Evolutionary conservation across 805 yeast genomes (phyloP), one percentile per base, ranked within the genome.

Genomic region (Myxozyma sirexii): DNA sequence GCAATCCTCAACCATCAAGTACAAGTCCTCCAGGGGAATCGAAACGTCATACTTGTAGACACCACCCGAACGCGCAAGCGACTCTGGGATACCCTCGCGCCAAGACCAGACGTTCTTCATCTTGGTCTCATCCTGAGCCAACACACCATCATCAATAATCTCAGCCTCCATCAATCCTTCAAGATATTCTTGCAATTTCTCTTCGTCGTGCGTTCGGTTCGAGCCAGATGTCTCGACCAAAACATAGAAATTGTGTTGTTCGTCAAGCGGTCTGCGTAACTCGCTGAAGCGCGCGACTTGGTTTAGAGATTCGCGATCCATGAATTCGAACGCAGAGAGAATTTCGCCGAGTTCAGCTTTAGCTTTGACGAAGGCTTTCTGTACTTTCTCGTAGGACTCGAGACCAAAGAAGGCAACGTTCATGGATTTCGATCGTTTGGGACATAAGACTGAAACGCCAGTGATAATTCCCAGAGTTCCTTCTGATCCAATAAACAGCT

Each of bases 1-100:
- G n/a, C 86, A 85, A 5, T 87, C 96, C 48, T 84, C 88, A 23
- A 93, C 96, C 54, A 94, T 77, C 12, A 86, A 86, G 71, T 91
- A 94, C 76, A 94, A 79, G 54, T 85, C 89, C 21, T 82, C 78
- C 65, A 94, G 80, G 37, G 98, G 98, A 60, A 94, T 77, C 2
- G 97, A 91, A 39, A 94, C 97, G 69, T 94, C 99, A 71, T 94
- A 94, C 77, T 94, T 94, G 79, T 93, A 94, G 54, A 93, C 97
- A 68, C 98, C 99, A 54, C 99, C 98, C 38, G 80, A 84, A 61
- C 82, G 80, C 52, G 88, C 87, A 5, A 89, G 81, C 5, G 97
- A 92, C 76, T 94, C 99, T 42, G 97, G 90, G 64, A 93, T 84
- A 63, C 87, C 82, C 76, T 94, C 99, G 77, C 99, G 85, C 98